Evolutionary conservation across 352 stramenopile species (phyloP), one percentile per base, ranked within the genome.

Genomic region (Globisporangium nunn): DNA sequence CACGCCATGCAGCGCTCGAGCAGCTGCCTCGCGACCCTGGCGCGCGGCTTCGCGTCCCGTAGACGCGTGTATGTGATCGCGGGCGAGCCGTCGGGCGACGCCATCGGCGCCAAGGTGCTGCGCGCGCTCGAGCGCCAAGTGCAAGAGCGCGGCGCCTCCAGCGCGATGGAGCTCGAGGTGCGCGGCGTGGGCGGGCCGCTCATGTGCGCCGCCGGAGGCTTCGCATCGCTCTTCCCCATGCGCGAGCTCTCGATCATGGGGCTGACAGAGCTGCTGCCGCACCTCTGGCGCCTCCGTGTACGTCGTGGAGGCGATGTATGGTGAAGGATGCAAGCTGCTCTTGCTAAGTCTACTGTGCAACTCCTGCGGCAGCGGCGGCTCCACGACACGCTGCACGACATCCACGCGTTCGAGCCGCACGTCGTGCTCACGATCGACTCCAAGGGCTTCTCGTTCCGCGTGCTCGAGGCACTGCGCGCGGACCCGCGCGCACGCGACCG

Each of bases 361-460:
- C 7, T 1, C 8, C 12, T 11, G 8, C 10, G 15, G 37, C 37
- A 88, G 78, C 70, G 67, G 5, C 69, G 75, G 7, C 55, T 88
- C 23, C 55, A 61, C 7, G 74, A 86, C 43, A 86, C 79, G 1
- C 18, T 88, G 23, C 52, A 57, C 35, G 79, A 88, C 54, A 88
- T 91, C 54, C 45, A 68, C 0, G 51, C 52, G 5, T 81, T 67
- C 33, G 56, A 71, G 30, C 81, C 81, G 11, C 71, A 88, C 35
- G 52, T 88, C n/a, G 65, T 91, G 39, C 68, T 91, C 23, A 85
- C 81, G 8, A 87, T 91, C 56, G 81, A 91, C 66, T 89, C 79
- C 8, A 91, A 91, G 54, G 81, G 79, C 43, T 89, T 91, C 59
- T 74, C 66, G 8, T 88, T 90, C 56, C 74, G 79, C 37, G 71